These are phyloP conservation scores for Eucalyptus virginea DNA, from an alignment of 345 rosid species.

Conservation along the genomic window DNA sequence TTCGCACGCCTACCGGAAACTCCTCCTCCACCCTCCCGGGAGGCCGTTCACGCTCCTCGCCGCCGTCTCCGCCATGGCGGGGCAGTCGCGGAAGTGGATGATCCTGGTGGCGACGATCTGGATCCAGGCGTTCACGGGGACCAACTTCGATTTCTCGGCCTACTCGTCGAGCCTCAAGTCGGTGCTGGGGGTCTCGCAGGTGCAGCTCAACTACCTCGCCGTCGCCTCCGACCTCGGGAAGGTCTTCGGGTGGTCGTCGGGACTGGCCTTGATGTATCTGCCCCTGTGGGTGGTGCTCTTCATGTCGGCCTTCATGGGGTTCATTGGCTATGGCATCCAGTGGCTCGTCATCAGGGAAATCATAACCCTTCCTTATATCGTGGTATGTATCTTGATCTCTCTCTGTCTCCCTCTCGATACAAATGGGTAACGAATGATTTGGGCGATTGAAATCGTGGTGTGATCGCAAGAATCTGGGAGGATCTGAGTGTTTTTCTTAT, in stretches of 20 bases:
- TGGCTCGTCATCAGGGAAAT: conserved; percentile 62
- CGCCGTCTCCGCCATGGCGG: conserved; percentile 29
- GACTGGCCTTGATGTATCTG: conserved; percentile 64
- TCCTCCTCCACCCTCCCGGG: neutral
- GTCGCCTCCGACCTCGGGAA: conserved; percentile 96
- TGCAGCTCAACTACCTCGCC: conserved; percentile 78
- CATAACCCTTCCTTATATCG: conserved; percentile 63
- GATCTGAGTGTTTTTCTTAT: neutral
- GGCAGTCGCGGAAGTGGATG: conserved; percentile 92
- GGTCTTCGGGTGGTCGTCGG: conserved; percentile 93
- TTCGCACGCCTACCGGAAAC: neutral
- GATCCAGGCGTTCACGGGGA: conserved; percentile 97
- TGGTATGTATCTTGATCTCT: conserved; percentile 24
- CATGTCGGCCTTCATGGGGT: conserved; percentile 78
- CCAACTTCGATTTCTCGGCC: conserved; percentile 93
- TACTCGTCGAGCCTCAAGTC: conserved; percentile 75
- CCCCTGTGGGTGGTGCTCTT: conserved; percentile 71
- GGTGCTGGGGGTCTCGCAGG: conserved; percentile 74
- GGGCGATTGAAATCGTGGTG: neutral
- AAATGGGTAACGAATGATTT: neutral
- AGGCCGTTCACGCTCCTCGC: neutral
- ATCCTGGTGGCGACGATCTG: conserved; percentile 85
- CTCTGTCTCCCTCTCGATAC: neutral
- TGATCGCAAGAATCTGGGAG: neutral
- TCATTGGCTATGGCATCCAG: conserved; percentile 74